phyloP scores from a whole-genome alignment of 371 early-diverging fungal species.

The Modicella reniformis region DNA sequence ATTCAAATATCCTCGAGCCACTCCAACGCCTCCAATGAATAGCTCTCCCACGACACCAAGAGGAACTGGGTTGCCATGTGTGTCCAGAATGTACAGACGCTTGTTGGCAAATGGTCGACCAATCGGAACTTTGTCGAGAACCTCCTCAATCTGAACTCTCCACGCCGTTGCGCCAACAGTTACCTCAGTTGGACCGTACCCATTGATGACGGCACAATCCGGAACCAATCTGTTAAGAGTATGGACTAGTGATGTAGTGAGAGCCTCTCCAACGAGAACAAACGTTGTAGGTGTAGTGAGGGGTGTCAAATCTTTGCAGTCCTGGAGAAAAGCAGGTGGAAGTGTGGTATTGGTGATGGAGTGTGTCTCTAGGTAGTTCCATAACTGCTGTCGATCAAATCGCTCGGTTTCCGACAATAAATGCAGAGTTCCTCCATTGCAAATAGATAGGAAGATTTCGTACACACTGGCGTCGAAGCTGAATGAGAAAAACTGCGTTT shows the following conservation, averaged over 20 bases:
- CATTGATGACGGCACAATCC: neutral
- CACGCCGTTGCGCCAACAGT: neutral
- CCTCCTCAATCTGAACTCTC: neutral
- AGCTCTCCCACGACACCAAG: neutral
- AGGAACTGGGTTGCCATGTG: neutral
- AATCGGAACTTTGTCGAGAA: conserved; percentile 1
- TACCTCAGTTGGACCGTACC: conserved; percentile 14
- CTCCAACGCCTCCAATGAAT: neutral
- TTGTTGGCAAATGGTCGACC: neutral
- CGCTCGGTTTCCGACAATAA: too few species aligned
- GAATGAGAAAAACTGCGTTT: neutral
- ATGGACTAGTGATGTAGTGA: too few species aligned
- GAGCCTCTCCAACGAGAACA: neutral
- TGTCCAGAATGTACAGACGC: conserved; percentile 1
- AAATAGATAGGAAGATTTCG: too few species aligned
- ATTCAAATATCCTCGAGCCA: conserved; percentile 8
- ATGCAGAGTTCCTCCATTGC: too few species aligned
- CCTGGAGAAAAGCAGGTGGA: too few species aligned
- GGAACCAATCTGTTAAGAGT: neutral
- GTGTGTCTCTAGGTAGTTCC: too few species aligned
- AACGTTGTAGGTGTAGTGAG: neutral
- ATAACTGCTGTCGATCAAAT: too few species aligned
- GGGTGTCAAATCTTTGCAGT: too few species aligned
- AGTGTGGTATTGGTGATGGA: too few species aligned
- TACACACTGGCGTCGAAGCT: conserved; percentile 3